Evolutionary conservation across 805 yeast genomes (phyloP), one percentile per base, ranked within the genome.

Genomic region (Candida dendrica): DNA sequence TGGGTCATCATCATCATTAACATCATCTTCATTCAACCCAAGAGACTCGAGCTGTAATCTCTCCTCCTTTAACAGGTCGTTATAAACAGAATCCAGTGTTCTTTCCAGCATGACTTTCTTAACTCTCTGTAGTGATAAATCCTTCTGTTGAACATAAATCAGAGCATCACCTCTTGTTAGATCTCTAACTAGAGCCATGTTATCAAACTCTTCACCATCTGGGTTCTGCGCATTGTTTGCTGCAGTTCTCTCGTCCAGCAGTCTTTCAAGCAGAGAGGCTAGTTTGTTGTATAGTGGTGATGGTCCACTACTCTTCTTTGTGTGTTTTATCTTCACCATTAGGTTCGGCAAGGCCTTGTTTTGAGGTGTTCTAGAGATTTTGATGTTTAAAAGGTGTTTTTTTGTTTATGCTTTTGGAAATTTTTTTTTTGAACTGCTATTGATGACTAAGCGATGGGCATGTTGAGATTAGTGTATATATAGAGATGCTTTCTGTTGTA

Each of bases 91-190:
- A 26, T 78, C 84, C 3, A 87, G 73, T 3, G 85, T 70, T 48
- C 79, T 77, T 47, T 79, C 82, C 41, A 90, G 60, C 9, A 74
- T 62, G 8, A 70, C 73, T 44, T 77, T 77, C 59, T 89, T 90
- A 51, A 80, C 77, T 45, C 97, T 66, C 44, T 75, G 72, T 51
- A 89, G 66, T 27, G 81, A 74, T 32, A 78, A 64, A 47, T 88
- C 95, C 38, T 79, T 77, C 27, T 69, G 59, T 52, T 83, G 87
- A 14, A 79, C 78, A 45, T 70, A 79, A 9, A 70, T 65, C n/a
- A 79, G 52, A 2, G 81, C 71, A 42, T 82, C 84, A 7, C 64
- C 48, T 2, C 65, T 55, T 9, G 63, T 66, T 38, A 84, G 60
- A 48, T 83, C 84, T 49, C 71, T 71, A 1, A 89, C 93, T 24